Percentiles rank a stretch among this genome's conserved stretches.
phyloP scores from a whole-genome alignment of 345 rosid genomes.

The Brassica juncea region DNA sequence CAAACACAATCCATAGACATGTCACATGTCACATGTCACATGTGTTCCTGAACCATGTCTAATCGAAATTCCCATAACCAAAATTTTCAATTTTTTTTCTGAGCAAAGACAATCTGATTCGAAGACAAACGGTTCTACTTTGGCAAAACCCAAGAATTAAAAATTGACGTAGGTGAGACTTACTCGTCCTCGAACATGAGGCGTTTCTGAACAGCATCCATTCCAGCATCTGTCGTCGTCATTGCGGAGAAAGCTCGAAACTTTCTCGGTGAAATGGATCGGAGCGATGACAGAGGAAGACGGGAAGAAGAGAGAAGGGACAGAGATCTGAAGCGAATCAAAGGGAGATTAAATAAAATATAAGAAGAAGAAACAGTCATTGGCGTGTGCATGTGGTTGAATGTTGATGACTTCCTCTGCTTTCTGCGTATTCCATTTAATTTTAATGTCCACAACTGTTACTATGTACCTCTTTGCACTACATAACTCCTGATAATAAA shows the following conservation, averaged over 20 bases:
- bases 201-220: slow-evolving; percentile 99
- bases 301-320: slow-evolving; percentile 12
- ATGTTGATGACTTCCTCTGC: neutral
- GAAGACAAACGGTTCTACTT: slow-evolving; percentile 9
- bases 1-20: neutral
- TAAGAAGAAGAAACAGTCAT: slow-evolving; percentile 35
- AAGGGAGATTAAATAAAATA: slow-evolving; percentile 25
- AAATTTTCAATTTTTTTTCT: neutral
- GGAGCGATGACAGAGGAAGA: slow-evolving; percentile 10
- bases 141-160: neutral
- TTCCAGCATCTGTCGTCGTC: slow-evolving; percentile 68
- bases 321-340: slow-evolving; percentile 41
- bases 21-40: no score
- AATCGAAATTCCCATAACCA: slow-evolving; percentile 5
- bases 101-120: neutral
- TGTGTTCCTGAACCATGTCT: neutral
- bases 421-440: slow-evolving; percentile 11
- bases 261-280: slow-evolving; percentile 26
- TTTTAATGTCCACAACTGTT: slow-evolving; percentile 1
- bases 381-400: slow-evolving; percentile 31
- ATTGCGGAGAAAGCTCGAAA: slow-evolving; percentile 32
- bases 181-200: slow-evolving; percentile 98
- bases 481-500: neutral
- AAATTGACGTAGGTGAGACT: neutral
- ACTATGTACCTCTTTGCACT: slow-evolving; percentile 20